These are phyloP conservation scores for Moricandia arvensis DNA, from an alignment of 345 rosid genomes.

Conservation along the genomic window DNA sequence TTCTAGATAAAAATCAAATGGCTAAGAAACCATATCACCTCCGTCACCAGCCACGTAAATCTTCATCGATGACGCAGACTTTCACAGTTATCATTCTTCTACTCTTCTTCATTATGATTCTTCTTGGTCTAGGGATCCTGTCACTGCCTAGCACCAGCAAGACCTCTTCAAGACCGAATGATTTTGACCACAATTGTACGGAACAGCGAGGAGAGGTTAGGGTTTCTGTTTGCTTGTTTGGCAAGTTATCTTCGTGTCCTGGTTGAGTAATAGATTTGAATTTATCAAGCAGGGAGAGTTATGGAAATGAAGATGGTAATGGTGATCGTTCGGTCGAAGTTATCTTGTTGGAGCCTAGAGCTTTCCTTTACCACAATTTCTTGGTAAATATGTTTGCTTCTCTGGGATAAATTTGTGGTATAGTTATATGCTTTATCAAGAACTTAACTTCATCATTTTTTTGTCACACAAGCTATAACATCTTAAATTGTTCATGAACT, in stretches of 20 bases:
- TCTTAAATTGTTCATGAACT: not conserved
- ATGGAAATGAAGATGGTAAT: slow-evolving; percentile 39
- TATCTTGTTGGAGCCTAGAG: slow-evolving; percentile 94
- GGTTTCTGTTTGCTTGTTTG: not conserved
- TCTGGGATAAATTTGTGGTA: not conserved
- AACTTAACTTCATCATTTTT: not conserved
- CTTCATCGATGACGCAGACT: slow-evolving; percentile 40
- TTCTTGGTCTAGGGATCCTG: slow-evolving; percentile 62
- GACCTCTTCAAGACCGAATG: slow-evolving; percentile 48
- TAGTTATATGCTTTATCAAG: not conserved
- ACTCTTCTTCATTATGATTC: slow-evolving; percentile 57
- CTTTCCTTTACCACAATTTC: slow-evolving; percentile 75
- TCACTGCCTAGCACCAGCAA: slow-evolving; percentile 53
- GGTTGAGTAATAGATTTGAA: not conserved
- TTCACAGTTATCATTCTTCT: slow-evolving; percentile 49
- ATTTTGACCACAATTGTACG: slow-evolving; percentile 61
- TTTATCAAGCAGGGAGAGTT: slow-evolving; percentile 5
- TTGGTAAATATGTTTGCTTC: slow-evolving; percentile 46
- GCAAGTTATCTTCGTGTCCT: not conserved
- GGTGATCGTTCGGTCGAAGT: slow-evolving; percentile 75
- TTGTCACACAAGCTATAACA: slow-evolving; percentile 13
- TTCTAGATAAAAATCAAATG: not conserved
- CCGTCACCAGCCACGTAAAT: slow-evolving; percentile 52
- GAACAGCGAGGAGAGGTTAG: slow-evolving; percentile 40
- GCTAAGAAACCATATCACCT: slow-evolving; percentile 61